phyloP scores from a whole-genome alignment of 345 rosid genomes.

The Dipteronia sinensis region DNA sequence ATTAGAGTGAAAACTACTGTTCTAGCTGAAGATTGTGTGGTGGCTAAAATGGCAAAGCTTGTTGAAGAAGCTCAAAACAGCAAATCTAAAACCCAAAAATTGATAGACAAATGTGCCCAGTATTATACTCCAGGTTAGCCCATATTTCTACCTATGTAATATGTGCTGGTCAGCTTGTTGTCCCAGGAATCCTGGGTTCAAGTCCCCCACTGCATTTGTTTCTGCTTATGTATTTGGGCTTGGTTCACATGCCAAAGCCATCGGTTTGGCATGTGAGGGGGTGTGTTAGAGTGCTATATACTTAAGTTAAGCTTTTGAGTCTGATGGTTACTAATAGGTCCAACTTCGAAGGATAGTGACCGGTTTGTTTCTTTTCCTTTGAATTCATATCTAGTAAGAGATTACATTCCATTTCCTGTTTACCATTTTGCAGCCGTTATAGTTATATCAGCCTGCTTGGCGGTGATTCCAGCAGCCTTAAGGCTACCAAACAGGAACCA shows the following conservation, averaged over 20 bases:
- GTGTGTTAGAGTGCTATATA: too few relatives aligned
- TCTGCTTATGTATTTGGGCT: too few relatives aligned
- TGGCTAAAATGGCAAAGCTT: conserved; percentile 84
- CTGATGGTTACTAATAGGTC: too few relatives aligned
- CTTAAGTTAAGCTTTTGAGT: too few relatives aligned
- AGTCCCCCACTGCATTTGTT: too few relatives aligned
- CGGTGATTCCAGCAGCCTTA: conserved; percentile 54
- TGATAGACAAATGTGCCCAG: conserved; percentile 70
- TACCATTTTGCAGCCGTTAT: conserved; percentile 53
- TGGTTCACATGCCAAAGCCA: too few relatives aligned
- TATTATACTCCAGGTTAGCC: conserved; percentile 85
- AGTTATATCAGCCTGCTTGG: conserved; percentile 54
- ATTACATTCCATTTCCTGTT: not conserved
- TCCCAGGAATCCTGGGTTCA: too few relatives aligned
- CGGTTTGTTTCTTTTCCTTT: not conserved
- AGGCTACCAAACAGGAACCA: conserved; percentile 39
- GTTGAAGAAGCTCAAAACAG: conserved; percentile 96
- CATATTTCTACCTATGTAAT: not conserved
- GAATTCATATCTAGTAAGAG: not conserved
- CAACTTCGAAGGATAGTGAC: too few relatives aligned
- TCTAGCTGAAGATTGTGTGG: conserved; percentile 81
- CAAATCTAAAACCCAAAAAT: conserved; percentile 72
- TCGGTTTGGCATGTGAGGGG: too few relatives aligned
- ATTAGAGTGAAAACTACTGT: conserved; percentile 72
- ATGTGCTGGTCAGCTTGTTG: not conserved